Percentiles rank a stretch among this genome's conserved stretches.
Conservation (phyloP, 768 basidiomycete genomes). For the Strobilomyces echinocephalus region DNA sequence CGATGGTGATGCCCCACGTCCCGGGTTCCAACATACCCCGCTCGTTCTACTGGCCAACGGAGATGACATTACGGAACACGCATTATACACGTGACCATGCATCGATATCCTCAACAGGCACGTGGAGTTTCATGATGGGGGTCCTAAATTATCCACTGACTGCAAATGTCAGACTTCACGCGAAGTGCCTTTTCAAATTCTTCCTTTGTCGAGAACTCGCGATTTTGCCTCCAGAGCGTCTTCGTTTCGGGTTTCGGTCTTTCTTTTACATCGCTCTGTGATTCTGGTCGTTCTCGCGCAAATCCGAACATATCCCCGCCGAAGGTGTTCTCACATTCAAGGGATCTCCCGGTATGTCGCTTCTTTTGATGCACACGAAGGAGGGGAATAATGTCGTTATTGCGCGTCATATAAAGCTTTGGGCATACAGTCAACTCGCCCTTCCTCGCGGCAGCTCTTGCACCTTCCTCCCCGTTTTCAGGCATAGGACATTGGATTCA, state of each 20-base stretch:
- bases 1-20: neutral
- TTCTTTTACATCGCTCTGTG: neutral
- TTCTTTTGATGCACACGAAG: constrained; percentile 27
- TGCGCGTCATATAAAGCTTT: constrained; percentile 21
- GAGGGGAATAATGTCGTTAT: constrained; percentile 10
- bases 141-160: neutral
- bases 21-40: neutral
- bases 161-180: neutral
- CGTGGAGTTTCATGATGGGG: neutral
- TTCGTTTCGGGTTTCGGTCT: neutral
- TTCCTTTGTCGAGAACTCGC: neutral
- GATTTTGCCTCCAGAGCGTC: neutral
- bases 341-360: constrained; percentile 21
- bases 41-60: constrained; percentile 14
- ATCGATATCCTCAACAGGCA: neutral
- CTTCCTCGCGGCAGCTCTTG: constrained; percentile 5
- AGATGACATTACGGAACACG: constrained; percentile 21
- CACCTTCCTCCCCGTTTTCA: constrained; percentile 18
- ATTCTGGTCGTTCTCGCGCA: neutral
- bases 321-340: constrained; percentile 15
- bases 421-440: constrained; percentile 2
- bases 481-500: constrained; percentile 22
- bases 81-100: constrained; percentile 1
- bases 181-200: neutral
- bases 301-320: neutral